Conservation (phyloP, 2,329 filamentous ascomycete species). For the Torrubiellomyces zombiae region DNA sequence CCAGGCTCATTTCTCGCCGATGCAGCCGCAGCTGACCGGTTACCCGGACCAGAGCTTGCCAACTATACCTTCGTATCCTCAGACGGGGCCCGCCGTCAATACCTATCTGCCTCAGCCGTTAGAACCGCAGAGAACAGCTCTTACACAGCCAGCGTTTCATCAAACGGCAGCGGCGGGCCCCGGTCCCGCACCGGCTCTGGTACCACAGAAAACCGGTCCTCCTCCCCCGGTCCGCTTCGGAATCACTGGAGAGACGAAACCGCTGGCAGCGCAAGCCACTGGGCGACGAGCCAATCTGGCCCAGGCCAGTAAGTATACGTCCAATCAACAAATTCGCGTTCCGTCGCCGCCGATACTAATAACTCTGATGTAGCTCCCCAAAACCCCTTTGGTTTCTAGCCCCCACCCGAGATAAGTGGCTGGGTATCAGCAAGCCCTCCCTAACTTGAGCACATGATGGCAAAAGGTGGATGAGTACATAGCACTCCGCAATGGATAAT, state of each 20-base stretch:
- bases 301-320: slow-evolving; percentile 73
- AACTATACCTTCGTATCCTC: too few relatives aligned
- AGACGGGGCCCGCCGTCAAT: slow-evolving; percentile 36
- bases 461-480: too few relatives aligned
- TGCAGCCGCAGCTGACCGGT: slow-evolving; percentile 49
- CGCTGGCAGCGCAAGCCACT: slow-evolving; percentile 70
- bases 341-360: too few relatives aligned
- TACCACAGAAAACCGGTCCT: slow-evolving; percentile 41
- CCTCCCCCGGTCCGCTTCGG: slow-evolving; percentile 82
- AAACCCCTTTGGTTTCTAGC: slow-evolving; percentile 36
- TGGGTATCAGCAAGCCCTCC: too few relatives aligned
- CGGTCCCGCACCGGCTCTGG: slow-evolving; percentile 31
- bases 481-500: too few relatives aligned
- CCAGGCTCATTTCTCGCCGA: slow-evolving; percentile 24
- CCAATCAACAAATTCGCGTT: too few relatives aligned
- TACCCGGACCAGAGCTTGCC: too few relatives aligned
- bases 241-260: slow-evolving; percentile 54
- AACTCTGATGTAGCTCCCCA: slow-evolving; percentile 32
- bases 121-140: slow-evolving; percentile 42
- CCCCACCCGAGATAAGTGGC: too few relatives aligned
- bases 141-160: slow-evolving; percentile 30
- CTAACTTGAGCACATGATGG: too few relatives aligned
- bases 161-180: slow-evolving; percentile 32
- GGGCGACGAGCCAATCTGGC: slow-evolving; percentile 79
- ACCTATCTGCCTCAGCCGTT: slow-evolving; percentile 40